A percentile compares a stretch with the other conserved stretches of the same genome.
phyloP scores from a whole-genome alignment of 1,139 yeast species.

The Yamadazyma triangularis region DNA sequence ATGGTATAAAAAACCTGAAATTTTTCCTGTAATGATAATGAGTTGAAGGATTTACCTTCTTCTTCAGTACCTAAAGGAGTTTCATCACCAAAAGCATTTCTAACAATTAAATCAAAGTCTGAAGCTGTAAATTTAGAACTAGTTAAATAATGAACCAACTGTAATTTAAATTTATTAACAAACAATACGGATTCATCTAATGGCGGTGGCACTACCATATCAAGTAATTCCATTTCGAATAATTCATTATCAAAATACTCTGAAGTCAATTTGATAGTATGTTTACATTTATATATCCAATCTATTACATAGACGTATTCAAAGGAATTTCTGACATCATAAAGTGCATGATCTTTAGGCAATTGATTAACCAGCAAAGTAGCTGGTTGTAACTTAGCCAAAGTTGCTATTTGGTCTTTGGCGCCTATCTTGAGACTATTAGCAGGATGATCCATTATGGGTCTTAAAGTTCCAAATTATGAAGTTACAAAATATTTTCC shows the following conservation, averaged over 20 bases:
- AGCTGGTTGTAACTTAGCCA: constrained; percentile 10
- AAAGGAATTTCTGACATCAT: constrained; percentile 21
- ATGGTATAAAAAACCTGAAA: constrained; percentile 43
- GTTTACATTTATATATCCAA: constrained; percentile 48
- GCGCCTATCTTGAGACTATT: constrained; percentile 2
- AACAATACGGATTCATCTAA: constrained; percentile 30
- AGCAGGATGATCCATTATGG: neutral
- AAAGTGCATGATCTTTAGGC: constrained; percentile 8
- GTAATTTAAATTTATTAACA: constrained; percentile 36
- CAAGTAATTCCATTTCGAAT: constrained; percentile 50
- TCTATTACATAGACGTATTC: constrained; percentile 44
- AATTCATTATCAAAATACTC: constrained; percentile 52
- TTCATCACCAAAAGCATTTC: constrained; percentile 32
- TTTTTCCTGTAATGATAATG: constrained; percentile 38
- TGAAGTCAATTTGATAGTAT: constrained; percentile 35
- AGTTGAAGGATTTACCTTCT: constrained; percentile 26
- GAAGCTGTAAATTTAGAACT: constrained; percentile 7
- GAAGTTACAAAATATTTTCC: too few relatives aligned
- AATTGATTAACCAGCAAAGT: constrained; percentile 9
- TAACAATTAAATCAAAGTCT: constrained; percentile 11
- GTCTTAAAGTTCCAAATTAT: too few relatives aligned
- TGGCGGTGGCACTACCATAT: constrained; percentile 34
- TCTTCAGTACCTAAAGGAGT: constrained; percentile 30
- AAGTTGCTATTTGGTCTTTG: constrained; percentile 8
- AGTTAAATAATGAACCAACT: constrained; percentile 25